Evolutionary conservation across 306 rosid genomes (phyloP), one percentile per base, ranked within the genome.

Genomic region (Dryas drummondii): DNA sequence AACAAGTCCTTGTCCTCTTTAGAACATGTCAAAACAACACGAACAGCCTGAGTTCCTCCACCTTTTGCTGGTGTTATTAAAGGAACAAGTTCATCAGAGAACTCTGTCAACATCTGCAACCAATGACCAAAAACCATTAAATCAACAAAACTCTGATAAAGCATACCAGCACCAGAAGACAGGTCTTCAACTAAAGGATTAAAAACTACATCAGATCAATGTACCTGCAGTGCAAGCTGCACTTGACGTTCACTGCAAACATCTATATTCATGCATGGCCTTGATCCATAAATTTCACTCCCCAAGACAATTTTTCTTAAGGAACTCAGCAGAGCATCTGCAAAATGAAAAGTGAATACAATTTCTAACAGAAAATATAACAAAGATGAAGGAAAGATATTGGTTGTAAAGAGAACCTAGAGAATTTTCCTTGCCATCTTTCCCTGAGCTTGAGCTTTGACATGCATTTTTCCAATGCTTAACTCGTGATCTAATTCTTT

Each of bases 161-260:
- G 27, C 64, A 41, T 49, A 75, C 52, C 65, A 44, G 11, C 62
- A 51, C 57, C 19, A 7, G 74, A 69, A 13, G 16, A 71, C 37
- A 32, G 37, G 37, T 32, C 37, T 32, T 32, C 37, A 32, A 32
- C 60, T 19, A 66, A 63, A 50, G 76, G 51, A 49, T 74, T 50
- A 55, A 71, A 8, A 75, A 15, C 60, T 75, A 50, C 48, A 68
- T 66, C 54, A 55, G 71, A 70, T 48, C 76, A 50, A 50, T 66
- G 51, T 81, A 94, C 97, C 98, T 90, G 89, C 78, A 88, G 66
- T 71, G 86, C 82, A 67, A 94, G 93, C 74, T 84, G 87, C 83
- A 81, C 87, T 81, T 94, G 98, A 58, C 83, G 89, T 65, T 90
- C 91, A 41, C 91, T 91, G 83, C 93, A 94, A 82, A 91, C 91